phyloP scores from a whole-genome alignment of 1,284 basidiomycete genomes.

The Macrocystidia cucumis region DNA sequence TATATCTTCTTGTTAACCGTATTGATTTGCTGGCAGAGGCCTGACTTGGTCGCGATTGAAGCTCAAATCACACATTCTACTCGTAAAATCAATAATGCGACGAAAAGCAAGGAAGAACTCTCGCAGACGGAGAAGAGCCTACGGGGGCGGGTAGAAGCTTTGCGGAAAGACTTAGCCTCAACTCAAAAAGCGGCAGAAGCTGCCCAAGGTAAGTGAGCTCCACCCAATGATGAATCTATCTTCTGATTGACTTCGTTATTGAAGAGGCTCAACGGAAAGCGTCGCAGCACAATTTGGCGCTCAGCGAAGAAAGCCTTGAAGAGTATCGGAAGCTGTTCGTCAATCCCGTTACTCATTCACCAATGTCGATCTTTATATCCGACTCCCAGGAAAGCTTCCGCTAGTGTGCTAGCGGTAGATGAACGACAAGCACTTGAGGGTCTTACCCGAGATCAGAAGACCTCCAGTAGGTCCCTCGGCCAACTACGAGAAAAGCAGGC shows the following conservation, averaged over 20 bases:
- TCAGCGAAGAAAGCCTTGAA: slow-evolving; percentile 79
- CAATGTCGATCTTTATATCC: not conserved
- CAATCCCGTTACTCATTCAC: slow-evolving; percentile 8
- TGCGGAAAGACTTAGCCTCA: slow-evolving; percentile 59
- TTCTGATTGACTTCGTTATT: slow-evolving; percentile 1
- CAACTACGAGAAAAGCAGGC: slow-evolving; percentile 66
- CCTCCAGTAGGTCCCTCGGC: slow-evolving; percentile 54
- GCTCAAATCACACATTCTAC: slow-evolving; percentile 84
- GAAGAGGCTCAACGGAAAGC: slow-evolving; percentile 71
- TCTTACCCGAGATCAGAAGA: slow-evolving; percentile 80
- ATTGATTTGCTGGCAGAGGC: slow-evolving; percentile 43
- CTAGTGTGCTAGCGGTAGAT: slow-evolving; percentile 73
- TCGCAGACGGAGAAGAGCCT: slow-evolving; percentile 64
- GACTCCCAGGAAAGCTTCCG: slow-evolving; percentile 58
- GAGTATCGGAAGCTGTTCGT: slow-evolving; percentile 83
- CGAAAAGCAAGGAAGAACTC: slow-evolving; percentile 58
- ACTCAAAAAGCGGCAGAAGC: slow-evolving; percentile 69
- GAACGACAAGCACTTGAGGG: slow-evolving; percentile 86
- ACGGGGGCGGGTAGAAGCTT: slow-evolving; percentile 46
- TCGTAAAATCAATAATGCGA: slow-evolving; percentile 71
- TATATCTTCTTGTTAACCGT: not conserved
- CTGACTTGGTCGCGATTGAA: slow-evolving; percentile 75
- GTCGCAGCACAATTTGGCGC: slow-evolving; percentile 67
- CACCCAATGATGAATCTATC: not conserved
- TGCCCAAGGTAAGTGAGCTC: slow-evolving; percentile 72